These are phyloP conservation scores for Paecilomyces sp. DNA, from an alignment of 2,329 filamentous ascomycete species.

Conservation along the genomic window DNA sequence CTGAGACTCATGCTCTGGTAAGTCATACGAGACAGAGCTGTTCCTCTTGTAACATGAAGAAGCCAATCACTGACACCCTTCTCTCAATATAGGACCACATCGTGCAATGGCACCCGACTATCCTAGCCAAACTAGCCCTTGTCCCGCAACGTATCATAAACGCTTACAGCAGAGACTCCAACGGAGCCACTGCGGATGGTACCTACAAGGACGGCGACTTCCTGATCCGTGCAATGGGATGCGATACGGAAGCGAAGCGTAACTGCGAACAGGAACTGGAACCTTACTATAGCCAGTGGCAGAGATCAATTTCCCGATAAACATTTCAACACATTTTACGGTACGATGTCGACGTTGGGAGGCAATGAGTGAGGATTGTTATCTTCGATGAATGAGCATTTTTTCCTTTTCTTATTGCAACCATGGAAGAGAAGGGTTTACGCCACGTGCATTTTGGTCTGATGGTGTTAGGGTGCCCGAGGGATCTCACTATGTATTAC, in stretches of 20 bases:
- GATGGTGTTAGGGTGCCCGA: neutral
- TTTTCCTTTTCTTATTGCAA: neutral
- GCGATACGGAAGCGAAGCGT: constrained; percentile 48
- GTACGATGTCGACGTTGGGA: neutral
- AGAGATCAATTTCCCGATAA: constrained; percentile 11
- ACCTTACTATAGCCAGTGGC: constrained; percentile 42
- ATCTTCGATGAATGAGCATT: neutral
- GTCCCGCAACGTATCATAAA: constrained; percentile 83
- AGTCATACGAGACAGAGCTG: constrained; percentile 20
- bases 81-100: constrained; percentile 61
- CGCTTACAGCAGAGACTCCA: constrained; percentile 56
- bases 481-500: neutral
- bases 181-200: constrained; percentile 41
- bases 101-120: constrained; percentile 93
- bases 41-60: neutral
- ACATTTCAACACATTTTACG: neutral
- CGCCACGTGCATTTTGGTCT: neutral
- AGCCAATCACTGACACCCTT: neutral
- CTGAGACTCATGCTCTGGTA: constrained; percentile 84
- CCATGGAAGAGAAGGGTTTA: neutral
- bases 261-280: constrained; percentile 68
- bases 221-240: constrained; percentile 70
- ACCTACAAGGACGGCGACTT: constrained; percentile 79
- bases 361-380: neutral
- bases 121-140: constrained; percentile 80